Percentiles rank a stretch among this genome's conserved stretches.
Evolutionary conservation across 208 protist genomes (phyloP).

Genomic region (Angomonas deanei): DNA sequence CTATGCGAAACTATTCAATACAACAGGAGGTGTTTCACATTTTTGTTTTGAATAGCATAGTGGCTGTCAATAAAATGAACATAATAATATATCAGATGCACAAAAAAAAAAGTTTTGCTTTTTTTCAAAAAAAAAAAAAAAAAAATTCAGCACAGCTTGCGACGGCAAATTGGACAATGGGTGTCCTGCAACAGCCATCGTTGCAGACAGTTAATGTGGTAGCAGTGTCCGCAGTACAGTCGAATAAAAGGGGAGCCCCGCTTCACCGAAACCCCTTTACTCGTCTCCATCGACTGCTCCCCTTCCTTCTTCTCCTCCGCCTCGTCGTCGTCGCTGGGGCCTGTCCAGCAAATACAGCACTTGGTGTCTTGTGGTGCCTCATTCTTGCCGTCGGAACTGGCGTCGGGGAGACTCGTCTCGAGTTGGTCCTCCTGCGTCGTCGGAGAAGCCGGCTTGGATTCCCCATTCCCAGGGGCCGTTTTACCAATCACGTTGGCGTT

Average conservation of each 20-base stretch:
- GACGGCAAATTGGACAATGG: constrained; percentile 53
- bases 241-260: constrained; percentile 39
- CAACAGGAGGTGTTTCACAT: no score
- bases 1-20: no score
- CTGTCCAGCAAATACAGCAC: not conserved
- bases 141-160: constrained; percentile 15
- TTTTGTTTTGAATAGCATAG: not conserved
- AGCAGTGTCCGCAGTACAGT: constrained; percentile 50
- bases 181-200: constrained; percentile 51
- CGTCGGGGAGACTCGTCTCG: no score
- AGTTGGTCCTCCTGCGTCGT: not conserved
- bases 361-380: no score
- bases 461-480: not conserved
- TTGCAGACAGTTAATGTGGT: constrained; percentile 66
- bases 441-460: not conserved
- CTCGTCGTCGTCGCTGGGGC: constrained; percentile 1
- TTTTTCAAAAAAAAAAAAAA: not conserved
- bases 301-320: constrained; percentile 5
- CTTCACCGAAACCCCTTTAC: constrained; percentile 11
- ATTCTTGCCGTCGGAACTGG: no score
- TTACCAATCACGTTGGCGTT: not conserved
- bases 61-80: not conserved
- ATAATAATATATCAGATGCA: constrained; percentile 3
- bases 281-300: not conserved
- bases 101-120: not conserved